phyloP scores from a whole-genome alignment of 2,329 filamentous ascomycete species.

The Phyllosticta citrichinensis region DNA sequence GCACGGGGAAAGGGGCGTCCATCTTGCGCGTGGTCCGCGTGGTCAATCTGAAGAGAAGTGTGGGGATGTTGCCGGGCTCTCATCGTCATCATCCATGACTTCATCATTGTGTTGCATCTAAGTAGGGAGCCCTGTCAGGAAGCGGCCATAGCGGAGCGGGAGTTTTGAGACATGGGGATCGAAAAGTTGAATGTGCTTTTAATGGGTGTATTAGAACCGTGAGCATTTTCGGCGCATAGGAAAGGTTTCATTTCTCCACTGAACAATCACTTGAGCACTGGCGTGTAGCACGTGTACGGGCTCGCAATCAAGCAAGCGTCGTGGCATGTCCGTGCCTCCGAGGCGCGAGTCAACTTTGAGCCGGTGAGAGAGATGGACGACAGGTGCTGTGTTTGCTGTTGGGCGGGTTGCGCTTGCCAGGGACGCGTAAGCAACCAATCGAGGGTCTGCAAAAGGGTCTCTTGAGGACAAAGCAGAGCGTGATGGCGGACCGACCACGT shows the following conservation, averaged over 20 bases:
- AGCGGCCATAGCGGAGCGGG: neutral
- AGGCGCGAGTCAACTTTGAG: neutral
- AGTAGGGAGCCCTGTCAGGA: neutral
- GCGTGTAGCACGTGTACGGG: neutral
- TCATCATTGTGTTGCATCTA: neutral
- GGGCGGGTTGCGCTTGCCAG: neutral
- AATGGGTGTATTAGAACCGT: neutral
- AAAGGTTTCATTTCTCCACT: neutral
- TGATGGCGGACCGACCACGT: neutral
- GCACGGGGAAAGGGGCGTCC: neutral
- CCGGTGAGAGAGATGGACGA: neutral
- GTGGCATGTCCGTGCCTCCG: neutral
- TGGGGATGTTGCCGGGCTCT: neutral
- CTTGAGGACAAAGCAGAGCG: neutral
- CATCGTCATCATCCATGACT: neutral
- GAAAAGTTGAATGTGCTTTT: neutral
- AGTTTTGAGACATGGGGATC: neutral
- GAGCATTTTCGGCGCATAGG: neutral
- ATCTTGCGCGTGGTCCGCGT: neutral
- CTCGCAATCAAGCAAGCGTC: neutral
- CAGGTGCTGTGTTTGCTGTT: neutral
- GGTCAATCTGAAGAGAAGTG: neutral
- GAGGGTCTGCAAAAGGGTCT: neutral
- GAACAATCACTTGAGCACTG: neutral
- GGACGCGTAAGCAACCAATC: neutral